Percentiles rank a stretch among this genome's conserved stretches.
Evolutionary conservation across 2,329 filamentous ascomycete species (phyloP).

Genomic region (Epichloe elymi): DNA sequence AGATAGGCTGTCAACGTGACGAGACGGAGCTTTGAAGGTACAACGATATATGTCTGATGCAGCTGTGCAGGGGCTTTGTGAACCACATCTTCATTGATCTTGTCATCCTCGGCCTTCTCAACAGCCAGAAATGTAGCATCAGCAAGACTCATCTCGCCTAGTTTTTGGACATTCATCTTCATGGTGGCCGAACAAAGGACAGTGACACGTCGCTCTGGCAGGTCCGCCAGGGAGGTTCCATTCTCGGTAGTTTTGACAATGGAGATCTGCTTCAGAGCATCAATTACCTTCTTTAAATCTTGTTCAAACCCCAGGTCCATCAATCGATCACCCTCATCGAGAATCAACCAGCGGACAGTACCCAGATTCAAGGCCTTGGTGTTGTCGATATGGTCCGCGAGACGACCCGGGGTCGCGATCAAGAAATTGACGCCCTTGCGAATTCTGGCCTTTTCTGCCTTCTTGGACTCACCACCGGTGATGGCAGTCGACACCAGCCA

Average conservation of each 20-base stretch:
- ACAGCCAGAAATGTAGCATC: conserved; percentile 81
- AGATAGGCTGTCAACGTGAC: conserved; percentile 77
- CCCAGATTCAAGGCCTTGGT: conserved; percentile 81
- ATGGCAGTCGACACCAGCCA: conserved; percentile 90
- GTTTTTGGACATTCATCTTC: conserved; percentile 90
- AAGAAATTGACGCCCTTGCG: conserved; percentile 92
- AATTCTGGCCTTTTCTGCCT: conserved; percentile 81
- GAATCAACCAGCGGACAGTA: conserved; percentile 81
- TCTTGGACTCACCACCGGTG: conserved; percentile 55
- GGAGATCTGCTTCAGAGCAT: conserved; percentile 55
- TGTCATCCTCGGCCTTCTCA: conserved; percentile 34
- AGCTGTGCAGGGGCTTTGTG: conserved; percentile 74
- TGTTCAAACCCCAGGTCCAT: conserved; percentile 98
- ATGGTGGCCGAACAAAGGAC: conserved; percentile 93
- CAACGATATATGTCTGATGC: conserved; percentile 80
- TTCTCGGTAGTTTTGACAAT: conserved; percentile 47
- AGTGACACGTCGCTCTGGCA: conserved; percentile 68
- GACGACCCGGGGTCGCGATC: conserved; percentile 81
- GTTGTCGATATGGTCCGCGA: conserved; percentile 85
- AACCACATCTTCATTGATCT: conserved; percentile 42
- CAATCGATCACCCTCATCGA: conserved; percentile 93
- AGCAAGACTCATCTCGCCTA: conserved; percentile 90
- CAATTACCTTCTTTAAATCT: conserved; percentile 77
- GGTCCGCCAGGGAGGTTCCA: conserved; percentile 42
- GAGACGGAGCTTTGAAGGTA: conserved; percentile 78